A percentile compares a stretch with the other conserved stretches of the same genome.
These are phyloP conservation scores for Heliocybe sulcata DNA, from an alignment of 1,284 basidiomycete genomes.

Conservation along the genomic window DNA sequence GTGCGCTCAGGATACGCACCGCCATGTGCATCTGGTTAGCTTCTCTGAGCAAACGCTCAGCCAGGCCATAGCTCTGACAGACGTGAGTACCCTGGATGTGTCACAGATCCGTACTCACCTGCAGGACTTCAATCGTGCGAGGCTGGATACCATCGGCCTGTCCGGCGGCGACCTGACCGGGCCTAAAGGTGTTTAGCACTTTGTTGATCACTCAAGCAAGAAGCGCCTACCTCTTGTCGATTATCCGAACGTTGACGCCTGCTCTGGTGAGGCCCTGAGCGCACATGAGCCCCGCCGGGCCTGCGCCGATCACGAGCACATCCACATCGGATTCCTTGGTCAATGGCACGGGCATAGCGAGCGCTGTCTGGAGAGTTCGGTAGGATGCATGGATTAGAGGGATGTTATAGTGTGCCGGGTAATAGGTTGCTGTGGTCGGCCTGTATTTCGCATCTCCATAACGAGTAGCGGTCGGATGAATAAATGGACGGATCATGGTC, in stretches of 20 bases:
- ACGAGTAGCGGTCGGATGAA: too few species aligned
- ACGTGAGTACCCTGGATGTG: not conserved
- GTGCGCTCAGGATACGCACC: constrained; percentile 40
- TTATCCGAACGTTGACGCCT: constrained; percentile 53
- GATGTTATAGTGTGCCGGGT: too few species aligned
- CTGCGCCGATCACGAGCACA: constrained; percentile 49
- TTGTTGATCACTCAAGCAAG: not conserved
- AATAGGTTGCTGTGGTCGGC: too few species aligned
- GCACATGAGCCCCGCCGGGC: constrained; percentile 56
- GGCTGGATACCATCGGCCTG: constrained; percentile 79
- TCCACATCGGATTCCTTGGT: constrained; percentile 34
- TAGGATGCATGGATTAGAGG: too few species aligned
- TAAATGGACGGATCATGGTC: too few species aligned
- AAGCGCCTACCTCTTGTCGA: constrained; percentile 54
- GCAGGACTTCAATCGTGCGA: constrained; percentile 70
- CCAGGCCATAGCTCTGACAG: constrained; percentile 64
- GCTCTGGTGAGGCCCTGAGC: constrained; percentile 54
- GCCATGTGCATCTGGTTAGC: constrained; percentile 64
- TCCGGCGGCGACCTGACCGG: constrained; percentile 51
- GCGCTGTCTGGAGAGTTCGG: too few species aligned
- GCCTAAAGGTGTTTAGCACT: constrained; percentile 26
- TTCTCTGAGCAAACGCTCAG: constrained; percentile 52
- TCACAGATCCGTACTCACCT: too few species aligned
- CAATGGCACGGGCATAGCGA: not conserved
- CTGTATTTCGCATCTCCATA: too few species aligned